These are phyloP conservation scores for Coniophora puteana DNA, from an alignment of 1,284 basidiomycete species.

Conservation along the genomic window DNA sequence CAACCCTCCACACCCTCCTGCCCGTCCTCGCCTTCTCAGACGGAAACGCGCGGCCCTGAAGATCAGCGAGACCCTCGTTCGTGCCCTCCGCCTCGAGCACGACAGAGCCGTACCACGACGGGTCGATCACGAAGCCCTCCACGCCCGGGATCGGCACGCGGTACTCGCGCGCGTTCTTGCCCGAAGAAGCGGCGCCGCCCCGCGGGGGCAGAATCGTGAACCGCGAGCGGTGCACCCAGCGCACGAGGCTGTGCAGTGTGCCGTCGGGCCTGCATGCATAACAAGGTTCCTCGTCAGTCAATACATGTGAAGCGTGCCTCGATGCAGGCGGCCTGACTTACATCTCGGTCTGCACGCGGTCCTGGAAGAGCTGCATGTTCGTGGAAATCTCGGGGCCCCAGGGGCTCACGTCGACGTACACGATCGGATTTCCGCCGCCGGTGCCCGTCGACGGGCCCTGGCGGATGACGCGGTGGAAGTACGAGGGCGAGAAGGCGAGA, in stretches of 20 bases:
- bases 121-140: constrained; percentile 57
- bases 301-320: neutral
- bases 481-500: constrained; percentile 75
- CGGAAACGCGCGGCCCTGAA: constrained; percentile 68
- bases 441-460: constrained; percentile 42
- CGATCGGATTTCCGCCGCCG: constrained; percentile 60
- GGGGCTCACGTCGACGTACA: constrained; percentile 66
- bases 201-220: constrained; percentile 58
- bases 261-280: constrained; percentile 60
- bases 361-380: constrained; percentile 73
- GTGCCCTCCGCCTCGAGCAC: constrained; percentile 82
- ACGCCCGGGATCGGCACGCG: constrained; percentile 46
- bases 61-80: constrained; percentile 74
- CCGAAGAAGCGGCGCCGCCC: no score
- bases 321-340: no score
- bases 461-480: constrained; percentile 79
- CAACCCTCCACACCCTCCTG: constrained; percentile 62
- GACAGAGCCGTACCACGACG: constrained; percentile 76
- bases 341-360: constrained; percentile 76
- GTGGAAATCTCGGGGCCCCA: constrained; percentile 73
- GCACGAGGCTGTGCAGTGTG: constrained; percentile 70
- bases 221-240: constrained; percentile 76
- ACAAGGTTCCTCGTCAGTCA: constrained; percentile 2
- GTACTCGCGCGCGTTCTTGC: constrained; percentile 13
- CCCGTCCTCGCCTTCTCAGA: constrained; percentile 45